These are phyloP conservation scores for Colletotrichum sp. DNA, from an alignment of 2,329 filamentous ascomycete species.

Conservation along the genomic window DNA sequence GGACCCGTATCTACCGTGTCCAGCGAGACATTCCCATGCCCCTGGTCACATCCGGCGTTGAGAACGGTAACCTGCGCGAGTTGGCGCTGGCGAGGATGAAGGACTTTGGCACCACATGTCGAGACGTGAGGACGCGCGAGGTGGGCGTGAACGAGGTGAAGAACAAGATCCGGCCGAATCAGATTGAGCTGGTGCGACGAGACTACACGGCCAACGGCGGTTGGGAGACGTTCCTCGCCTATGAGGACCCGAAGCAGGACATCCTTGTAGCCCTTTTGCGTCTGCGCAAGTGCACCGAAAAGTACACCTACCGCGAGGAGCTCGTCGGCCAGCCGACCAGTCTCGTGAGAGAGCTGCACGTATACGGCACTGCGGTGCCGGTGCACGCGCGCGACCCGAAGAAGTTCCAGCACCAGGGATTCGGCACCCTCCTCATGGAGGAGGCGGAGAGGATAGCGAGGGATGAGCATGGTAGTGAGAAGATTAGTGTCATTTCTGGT, in stretches of 20 bases:
- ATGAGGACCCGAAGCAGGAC: slow-evolving; percentile 98
- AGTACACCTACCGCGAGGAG: slow-evolving; percentile 91
- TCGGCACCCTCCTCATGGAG: slow-evolving; percentile 95
- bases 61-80: slow-evolving; percentile 96
- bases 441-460: slow-evolving; percentile 95
- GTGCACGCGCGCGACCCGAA: slow-evolving; percentile 93
- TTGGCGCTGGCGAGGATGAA: slow-evolving; percentile 97
- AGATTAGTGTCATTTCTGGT: slow-evolving; percentile 97
- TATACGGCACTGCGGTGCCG: slow-evolving; percentile 97
- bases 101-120: slow-evolving; percentile 96
- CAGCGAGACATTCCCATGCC: slow-evolving; percentile 99
- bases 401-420: slow-evolving; percentile 98
- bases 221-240: slow-evolving; percentile 98
- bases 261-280: slow-evolving; percentile 92
- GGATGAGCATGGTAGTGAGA: slow-evolving; percentile 90
- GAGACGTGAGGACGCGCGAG: slow-evolving; percentile 94
- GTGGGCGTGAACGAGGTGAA: slow-evolving; percentile 99
- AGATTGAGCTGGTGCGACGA: slow-evolving; percentile 91
- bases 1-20: slow-evolving; percentile 98
- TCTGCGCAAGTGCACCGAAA: slow-evolving; percentile 86
- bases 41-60: slow-evolving; percentile 95
- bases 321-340: slow-evolving; percentile 86
- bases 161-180: slow-evolving; percentile 95
- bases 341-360: slow-evolving; percentile 91
- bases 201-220: slow-evolving; percentile 96